Base-by-base conservation (phyloP, 805 yeast species). In the Zygoascus bituminiphila region DNA sequence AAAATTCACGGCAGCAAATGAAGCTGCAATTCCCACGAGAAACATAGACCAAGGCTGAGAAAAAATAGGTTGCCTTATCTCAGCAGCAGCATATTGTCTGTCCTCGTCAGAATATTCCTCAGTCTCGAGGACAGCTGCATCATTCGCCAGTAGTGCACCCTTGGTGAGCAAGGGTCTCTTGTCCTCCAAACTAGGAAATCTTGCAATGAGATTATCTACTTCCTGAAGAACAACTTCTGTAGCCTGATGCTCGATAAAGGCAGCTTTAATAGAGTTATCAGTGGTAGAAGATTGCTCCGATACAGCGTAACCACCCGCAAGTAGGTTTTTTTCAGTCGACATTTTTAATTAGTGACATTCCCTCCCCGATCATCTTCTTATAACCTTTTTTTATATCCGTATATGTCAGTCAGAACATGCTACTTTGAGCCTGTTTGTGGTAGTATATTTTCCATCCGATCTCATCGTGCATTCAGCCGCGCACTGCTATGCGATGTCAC, bases 1-100 rank as follows among this genome's bases (percentile, higher is more conserved):
- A 20, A 42, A 42, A 25, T 42, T 42, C 20, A 42, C 45, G 4
- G 45, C 45, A 8, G 45, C 45, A 42, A 42, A 42, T 3, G 45
- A 42, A 9, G 23, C 45, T 9, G 22, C 45, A n/a, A 42, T n/a
- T 17, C 35, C 45, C 7, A 42, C 45, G 5, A 42, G 35, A 12
- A 42, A n/a, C 45, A 42, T 42, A 3, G 21, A 8, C n/a, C 19
- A 25, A 3, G 45, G 45, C 20, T 42, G 45, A 8, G 45, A 22
- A 14, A 22, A 19, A 26, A 42, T 22, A 7, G 45, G 45, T 8
- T 24, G 7, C 20, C n/a, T 42, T 36, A 24, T 25, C 17, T 42
- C 45, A 5, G n/a, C 15, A 14, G n/a, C 36, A 19, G 12, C 14
- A 12, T n/a, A n/a, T 10, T 14, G 25, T 25, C 31, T 23, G 17